Evolutionary conservation across 1,139 yeast species (phyloP), one percentile per base, ranked within the genome.

Genomic region (Zygoascus meyerae): DNA sequence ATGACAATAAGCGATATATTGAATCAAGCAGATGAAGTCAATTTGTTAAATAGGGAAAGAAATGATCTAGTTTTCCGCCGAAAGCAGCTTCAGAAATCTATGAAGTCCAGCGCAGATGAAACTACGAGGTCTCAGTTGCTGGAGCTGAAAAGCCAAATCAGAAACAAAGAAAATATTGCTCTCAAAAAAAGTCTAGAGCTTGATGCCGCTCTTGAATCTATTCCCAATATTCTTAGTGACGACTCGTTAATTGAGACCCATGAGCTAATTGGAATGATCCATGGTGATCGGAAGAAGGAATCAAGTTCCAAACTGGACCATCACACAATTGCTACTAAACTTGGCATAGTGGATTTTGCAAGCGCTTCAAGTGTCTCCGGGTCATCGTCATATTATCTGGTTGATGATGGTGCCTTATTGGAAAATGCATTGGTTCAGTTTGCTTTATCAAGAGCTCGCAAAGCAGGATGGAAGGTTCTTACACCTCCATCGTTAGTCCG

Each of bases 381-480:
- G 0, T 72, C 84, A 1, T 89, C 96, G 1, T 90, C 95, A 83
- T 92, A 90, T 64, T 94, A 86, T 58, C 68, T 92, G 10, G 55
- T 83, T 2, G 89, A 89, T 14, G 95, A 86, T 54, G 97, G 95
- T 8, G 97, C 97, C 0, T 68, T 83, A 37, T 67, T 94, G 36
- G 98, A 94, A 60, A 94, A 86, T 59, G 98, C 98, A 0, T 70
- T 94, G 47, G 78, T 90, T 1, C 92, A 85, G 54, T 89, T 82
- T 62, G 83, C 94, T 0, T 65, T 92, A 46, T 69, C 75, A 14
- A 69, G 72, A 48, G 95, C 97, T 2, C 71, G 86, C 36, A 59
- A 66, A 37, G 64, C 71, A 7, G 96, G 95, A 0, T 94, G 85
- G 67, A 65, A 67, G 33, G 75, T 83, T 75, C 79, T 83, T 10